Evolutionary conservation across 768 basidiomycete genomes (phyloP).

Genomic region (Mycena epipterygia): DNA sequence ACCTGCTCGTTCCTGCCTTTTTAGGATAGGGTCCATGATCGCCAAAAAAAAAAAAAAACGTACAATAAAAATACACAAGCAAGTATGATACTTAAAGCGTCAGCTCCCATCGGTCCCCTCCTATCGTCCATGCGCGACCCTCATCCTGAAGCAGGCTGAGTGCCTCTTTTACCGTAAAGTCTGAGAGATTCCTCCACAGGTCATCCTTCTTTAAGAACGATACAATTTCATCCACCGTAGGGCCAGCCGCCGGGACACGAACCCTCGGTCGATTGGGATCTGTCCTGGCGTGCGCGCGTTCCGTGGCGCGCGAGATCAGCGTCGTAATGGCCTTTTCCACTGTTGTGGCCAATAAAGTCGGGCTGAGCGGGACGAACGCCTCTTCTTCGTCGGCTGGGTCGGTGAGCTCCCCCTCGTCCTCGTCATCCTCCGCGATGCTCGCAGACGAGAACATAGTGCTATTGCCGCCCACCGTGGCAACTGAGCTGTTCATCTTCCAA

Average conservation of each 20-base stretch:
- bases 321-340: conserved; percentile 62
- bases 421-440: conserved; percentile 47
- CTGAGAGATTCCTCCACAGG: conserved; percentile 30
- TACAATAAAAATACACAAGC: too few species aligned
- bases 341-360: conserved; percentile 60
- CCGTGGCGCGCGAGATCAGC: conserved; percentile 41
- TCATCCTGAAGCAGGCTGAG: conserved; percentile 13
- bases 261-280: not conserved
- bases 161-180: conserved; percentile 26
- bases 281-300: not conserved
- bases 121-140: conserved; percentile 23
- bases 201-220: conserved; percentile 26
- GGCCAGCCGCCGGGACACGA: not conserved
- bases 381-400: conserved; percentile 75
- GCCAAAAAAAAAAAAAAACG: too few species aligned
- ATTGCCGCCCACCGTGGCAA: too few species aligned
- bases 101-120: conserved; percentile 22
- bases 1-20: too few species aligned
- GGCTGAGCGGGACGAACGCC: conserved; percentile 74
- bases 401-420: conserved; percentile 64
- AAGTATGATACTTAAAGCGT: too few species aligned
- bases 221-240: conserved; percentile 12
- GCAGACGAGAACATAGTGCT: conserved; percentile 48
- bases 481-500: too few species aligned
- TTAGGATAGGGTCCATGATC: too few species aligned